Conservation (phyloP, 2,329 filamentous ascomycete genomes). For the Stachybotrys chlorohalonatus region DNA sequence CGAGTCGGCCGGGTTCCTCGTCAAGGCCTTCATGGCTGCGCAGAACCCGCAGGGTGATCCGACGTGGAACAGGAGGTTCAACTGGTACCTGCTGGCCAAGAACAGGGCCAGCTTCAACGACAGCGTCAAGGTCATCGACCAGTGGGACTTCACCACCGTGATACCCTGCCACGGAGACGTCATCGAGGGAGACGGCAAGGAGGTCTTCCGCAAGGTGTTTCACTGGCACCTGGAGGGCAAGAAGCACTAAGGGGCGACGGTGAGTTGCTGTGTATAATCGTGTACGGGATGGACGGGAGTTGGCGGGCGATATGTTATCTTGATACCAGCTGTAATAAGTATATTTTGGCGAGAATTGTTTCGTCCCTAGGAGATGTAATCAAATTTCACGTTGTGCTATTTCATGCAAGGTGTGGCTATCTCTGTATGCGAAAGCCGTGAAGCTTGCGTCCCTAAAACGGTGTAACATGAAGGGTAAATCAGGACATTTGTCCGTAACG, state of each 20-base stretch:
- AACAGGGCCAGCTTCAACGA: conserved; percentile 62
- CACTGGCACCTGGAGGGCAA: conserved; percentile 63
- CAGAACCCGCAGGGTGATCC: conserved; percentile 55
- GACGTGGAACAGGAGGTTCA: conserved; percentile 69
- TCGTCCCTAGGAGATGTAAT: too few species aligned
- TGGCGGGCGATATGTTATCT: background rate
- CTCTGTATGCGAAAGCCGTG: too few species aligned
- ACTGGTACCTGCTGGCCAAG: conserved; percentile 65
- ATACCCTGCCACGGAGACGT: conserved; percentile 93
- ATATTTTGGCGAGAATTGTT: background rate
- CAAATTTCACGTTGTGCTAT: too few species aligned
- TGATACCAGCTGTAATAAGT: background rate
- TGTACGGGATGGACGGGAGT: background rate
- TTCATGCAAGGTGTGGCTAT: too few species aligned
- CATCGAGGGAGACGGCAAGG: conserved; percentile 65
- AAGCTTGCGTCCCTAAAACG: too few species aligned
- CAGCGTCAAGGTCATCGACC: conserved; percentile 58
- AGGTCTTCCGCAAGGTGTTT: conserved; percentile 68
- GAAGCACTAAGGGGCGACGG: background rate
- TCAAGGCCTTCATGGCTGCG: conserved; percentile 38
- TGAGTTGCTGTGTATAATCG: background rate
- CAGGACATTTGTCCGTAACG: too few species aligned
- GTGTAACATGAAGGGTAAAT: too few species aligned
- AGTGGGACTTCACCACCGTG: conserved; percentile 78
- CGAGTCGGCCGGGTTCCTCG: conserved; percentile 23